Evolutionary conservation across 139 green algal species (phyloP).

Genomic region (Haematococcus sp.): DNA sequence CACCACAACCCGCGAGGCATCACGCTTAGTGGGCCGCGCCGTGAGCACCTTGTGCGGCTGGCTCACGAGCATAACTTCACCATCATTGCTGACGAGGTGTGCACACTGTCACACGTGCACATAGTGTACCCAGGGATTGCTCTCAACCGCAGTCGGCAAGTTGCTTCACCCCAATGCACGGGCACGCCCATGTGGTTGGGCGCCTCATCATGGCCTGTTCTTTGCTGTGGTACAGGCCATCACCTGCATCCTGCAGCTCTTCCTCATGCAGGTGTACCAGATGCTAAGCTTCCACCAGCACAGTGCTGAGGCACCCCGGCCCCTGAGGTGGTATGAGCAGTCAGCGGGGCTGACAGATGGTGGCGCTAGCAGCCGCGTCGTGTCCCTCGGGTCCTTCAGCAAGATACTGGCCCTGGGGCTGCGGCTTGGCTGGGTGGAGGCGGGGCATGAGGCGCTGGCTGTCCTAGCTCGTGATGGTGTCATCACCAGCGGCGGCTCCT

Average conservation of each 20-base stretch:
- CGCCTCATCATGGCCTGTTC: no score
- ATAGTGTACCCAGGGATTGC: no score
- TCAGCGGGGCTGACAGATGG: neutral
- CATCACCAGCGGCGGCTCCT: no score
- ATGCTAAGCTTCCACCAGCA: neutral
- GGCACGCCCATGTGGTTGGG: neutral
- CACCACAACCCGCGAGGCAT: conserved; percentile 44
- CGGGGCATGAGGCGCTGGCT: neutral
- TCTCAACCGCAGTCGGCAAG: no score
- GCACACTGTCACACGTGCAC: conserved; percentile 22
- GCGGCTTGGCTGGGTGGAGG: conserved; percentile 30
- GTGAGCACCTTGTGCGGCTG: conserved; percentile 30
- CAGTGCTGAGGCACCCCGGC: neutral
- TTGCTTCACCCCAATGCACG: neutral
- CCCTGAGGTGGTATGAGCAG: no score
- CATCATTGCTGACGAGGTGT: conserved; percentile 51
- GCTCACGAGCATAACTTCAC: conserved; percentile 32
- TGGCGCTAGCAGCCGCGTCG: conserved; percentile 14
- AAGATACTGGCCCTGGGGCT: conserved; percentile 45
- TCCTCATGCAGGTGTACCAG: conserved; percentile 12
- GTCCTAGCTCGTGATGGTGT: no score
- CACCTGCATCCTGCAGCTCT: no score
- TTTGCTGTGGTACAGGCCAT: no score
- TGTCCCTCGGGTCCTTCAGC: conserved; percentile 37
- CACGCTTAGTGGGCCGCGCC: conserved; percentile 11